Evolutionary conservation across 1,139 yeast species (phyloP).

Genomic region (Insectozyma bohioensis): DNA sequence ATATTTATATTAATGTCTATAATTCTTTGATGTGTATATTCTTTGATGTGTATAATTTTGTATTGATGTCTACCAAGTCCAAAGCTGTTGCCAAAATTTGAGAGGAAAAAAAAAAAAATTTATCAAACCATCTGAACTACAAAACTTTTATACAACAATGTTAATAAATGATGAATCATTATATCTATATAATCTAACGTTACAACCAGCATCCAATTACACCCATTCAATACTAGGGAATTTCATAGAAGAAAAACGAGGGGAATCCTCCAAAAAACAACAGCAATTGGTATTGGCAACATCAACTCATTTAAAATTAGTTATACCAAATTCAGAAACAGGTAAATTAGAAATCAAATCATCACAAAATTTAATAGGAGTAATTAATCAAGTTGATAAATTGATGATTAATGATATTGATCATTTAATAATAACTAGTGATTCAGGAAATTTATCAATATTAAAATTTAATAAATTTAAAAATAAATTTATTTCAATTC

Average conservation of each 20-base stretch:
- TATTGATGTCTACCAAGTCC: no score
- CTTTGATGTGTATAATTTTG: no score
- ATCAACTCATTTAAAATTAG: constrained; percentile 51
- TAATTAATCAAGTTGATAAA: constrained; percentile 52
- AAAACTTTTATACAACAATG: constrained; percentile 8
- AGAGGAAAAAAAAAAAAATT: not conserved
- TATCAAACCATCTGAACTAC: not conserved
- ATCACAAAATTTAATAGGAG: constrained; percentile 56
- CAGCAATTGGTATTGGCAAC: constrained; percentile 68
- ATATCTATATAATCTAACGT: constrained; percentile 66
- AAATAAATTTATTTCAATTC: constrained; percentile 46
- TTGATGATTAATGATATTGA: constrained; percentile 50
- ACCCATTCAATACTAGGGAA: constrained; percentile 62
- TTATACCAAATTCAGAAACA: constrained; percentile 50
- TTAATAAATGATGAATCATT: constrained; percentile 34
- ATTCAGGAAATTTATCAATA: constrained; percentile 72
- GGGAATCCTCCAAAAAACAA: no score
- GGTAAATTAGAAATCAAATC: constrained; percentile 52
- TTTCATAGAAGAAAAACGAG: constrained; percentile 53
- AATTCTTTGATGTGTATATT: no score
- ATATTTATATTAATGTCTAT: no score
- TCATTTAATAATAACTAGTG: constrained; percentile 68
- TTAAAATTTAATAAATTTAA: constrained; percentile 45
- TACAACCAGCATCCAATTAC: constrained; percentile 56
- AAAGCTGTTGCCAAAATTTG: not conserved